Base-by-base conservation (phyloP, 176 grass and related monocot genomes). In the Cenchrus purpureus region DNA sequence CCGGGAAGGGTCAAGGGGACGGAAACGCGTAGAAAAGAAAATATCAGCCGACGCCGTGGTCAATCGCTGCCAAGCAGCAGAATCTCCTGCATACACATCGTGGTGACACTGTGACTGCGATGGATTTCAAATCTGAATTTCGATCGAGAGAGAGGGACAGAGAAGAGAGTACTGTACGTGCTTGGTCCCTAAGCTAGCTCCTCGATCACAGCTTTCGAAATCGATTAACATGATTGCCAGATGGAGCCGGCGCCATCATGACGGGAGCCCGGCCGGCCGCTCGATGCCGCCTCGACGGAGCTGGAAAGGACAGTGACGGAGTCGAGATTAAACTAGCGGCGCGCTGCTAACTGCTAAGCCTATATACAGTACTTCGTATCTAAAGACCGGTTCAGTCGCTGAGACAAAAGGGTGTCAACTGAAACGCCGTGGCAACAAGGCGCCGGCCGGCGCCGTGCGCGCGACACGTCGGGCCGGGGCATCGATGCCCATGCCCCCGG, bases 231-330 rank as follows among this genome's bases (percentile, higher is more conserved):
- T 84, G 73, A 77, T 68, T 59, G 63, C 50, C 83, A 17, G 34
- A 68, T 45, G 71, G 82, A 84, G 82, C 60, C 48, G 22, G 22
- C 22, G 61, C 17, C 49, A 83, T 83, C 83, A 84, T 68, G 61
- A 58, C 32, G 22, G 7, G 31, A 85, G 63, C 73, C 44, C 31
- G 44, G 3, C 44, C 50, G 83, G n/a, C n/a, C 59, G 63, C 63
- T 58, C 52, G 12, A 74, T 28, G 59, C 3, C 59, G 59, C 3
- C 59, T 54, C 43, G 0, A 71, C 9, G 43, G 45, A 22, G 5
- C 16, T 48, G 54, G 57, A 70, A 83, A 59, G 19, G 25, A 37
- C 59, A 28, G n/a, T 6, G 37, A 40, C 37, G n/a, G 59, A 62
- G 59, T 9, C 59, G 59, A 10, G 59, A 62, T 62, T 25, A 61